Evolutionary conservation across 202 grass and related monocot genomes (phyloP).

Genomic region (Panicum virgatum): DNA sequence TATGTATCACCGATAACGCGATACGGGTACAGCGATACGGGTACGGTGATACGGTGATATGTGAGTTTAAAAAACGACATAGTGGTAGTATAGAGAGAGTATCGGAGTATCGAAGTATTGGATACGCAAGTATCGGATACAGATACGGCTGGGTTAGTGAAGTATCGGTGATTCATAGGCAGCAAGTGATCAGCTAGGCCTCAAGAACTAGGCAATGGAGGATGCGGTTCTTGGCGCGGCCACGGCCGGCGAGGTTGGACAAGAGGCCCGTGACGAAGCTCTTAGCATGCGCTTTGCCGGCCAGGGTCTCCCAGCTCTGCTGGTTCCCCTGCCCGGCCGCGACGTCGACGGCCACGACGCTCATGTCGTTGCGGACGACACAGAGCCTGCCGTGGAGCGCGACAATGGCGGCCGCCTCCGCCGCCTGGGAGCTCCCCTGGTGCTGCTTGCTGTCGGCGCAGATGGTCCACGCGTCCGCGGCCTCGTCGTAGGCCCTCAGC

Average conservation of each 20-base stretch:
- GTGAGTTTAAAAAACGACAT: too few species aligned
- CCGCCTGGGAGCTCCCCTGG: slow-evolving; percentile 55
- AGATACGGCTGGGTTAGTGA: too few species aligned
- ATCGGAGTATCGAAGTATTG: too few species aligned
- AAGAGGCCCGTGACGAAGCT: slow-evolving; percentile 60
- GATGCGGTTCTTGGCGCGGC: slow-evolving; percentile 50
- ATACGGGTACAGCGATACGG: too few species aligned
- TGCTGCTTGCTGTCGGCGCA: slow-evolving; percentile 55
- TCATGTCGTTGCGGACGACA: slow-evolving; percentile 84
- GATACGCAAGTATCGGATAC: too few species aligned
- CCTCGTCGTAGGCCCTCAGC: slow-evolving; percentile 60
- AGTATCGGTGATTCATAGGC: too few species aligned
- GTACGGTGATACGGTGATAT: too few species aligned
- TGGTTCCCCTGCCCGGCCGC: slow-evolving; percentile 17
- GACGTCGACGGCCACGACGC: slow-evolving; percentile 58
- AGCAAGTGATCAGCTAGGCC: slow-evolving; percentile 37
- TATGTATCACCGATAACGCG: too few species aligned
- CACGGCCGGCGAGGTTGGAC: slow-evolving; percentile 57
- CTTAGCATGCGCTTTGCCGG: slow-evolving; percentile 51
- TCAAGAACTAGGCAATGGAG: slow-evolving; percentile 88
- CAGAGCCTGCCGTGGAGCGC: slow-evolving; percentile 59
- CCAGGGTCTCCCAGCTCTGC: slow-evolving; percentile 57
- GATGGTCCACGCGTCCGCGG: slow-evolving; percentile 46
- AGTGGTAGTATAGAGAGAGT: too few species aligned
- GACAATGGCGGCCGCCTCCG: slow-evolving; percentile 69